These are phyloP conservation scores for Wickerhamomyces sp. DNA, from an alignment of 1,139 yeast species.

Conservation along the genomic window DNA sequence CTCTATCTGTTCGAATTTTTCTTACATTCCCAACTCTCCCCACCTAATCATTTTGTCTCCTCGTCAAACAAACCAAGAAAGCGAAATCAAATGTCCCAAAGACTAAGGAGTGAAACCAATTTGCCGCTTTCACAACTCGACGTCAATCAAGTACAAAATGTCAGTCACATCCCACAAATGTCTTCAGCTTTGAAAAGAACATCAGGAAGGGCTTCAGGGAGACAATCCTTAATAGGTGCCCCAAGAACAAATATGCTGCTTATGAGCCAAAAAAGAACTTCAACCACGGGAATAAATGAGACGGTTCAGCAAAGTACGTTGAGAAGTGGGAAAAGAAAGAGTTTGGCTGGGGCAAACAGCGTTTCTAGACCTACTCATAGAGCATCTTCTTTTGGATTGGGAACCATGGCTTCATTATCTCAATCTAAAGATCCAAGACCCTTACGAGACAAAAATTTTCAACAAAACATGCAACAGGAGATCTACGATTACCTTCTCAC, in stretches of 20 bases:
- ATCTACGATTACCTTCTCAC: slow-evolving; percentile 58
- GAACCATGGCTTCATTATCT: slow-evolving; percentile 8
- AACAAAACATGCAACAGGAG: slow-evolving; percentile 57
- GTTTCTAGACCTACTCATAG: slow-evolving; percentile 9
- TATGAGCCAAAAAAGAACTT: slow-evolving; percentile 15
- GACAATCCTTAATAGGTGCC: slow-evolving; percentile 25
- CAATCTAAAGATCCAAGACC: slow-evolving; percentile 64
- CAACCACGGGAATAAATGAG: slow-evolving; percentile 20
- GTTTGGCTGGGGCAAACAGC: slow-evolving; percentile 13
- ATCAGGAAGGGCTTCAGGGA: slow-evolving; percentile 17
- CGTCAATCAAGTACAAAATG: slow-evolving; percentile 21
- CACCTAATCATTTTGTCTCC: background rate
- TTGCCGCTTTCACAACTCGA: slow-evolving; percentile 21
- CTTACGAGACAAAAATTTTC: slow-evolving; percentile 65
- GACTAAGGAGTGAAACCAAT: slow-evolving; percentile 13
- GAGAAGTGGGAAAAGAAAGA: slow-evolving; percentile 19
- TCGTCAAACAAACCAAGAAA: background rate
- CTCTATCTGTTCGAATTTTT: too few relatives aligned
- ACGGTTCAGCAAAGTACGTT: slow-evolving; percentile 23
- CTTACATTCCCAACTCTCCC: background rate
- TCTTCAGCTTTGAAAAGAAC: slow-evolving; percentile 20
- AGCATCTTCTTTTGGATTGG: slow-evolving; percentile 9
- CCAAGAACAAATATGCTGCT: slow-evolving; percentile 15
- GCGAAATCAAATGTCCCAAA: slow-evolving; percentile 19
- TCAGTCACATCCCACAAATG: slow-evolving; percentile 21